These are phyloP conservation scores for Colletotrichum higginsianum DNA, from an alignment of 2,329 filamentous ascomycete genomes.

Conservation along the genomic window DNA sequence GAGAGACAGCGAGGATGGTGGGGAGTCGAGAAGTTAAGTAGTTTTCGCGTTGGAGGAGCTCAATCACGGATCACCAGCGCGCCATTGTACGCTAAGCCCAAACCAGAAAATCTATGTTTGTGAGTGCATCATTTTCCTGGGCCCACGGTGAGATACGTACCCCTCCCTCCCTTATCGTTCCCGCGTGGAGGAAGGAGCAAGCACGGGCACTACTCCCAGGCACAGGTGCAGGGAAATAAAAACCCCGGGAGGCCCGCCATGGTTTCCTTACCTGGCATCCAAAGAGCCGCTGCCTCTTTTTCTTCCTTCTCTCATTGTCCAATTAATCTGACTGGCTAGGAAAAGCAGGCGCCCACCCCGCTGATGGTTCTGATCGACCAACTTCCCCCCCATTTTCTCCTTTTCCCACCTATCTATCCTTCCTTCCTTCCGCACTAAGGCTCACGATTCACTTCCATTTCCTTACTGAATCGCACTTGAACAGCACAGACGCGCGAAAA, in stretches of 20 bases:
- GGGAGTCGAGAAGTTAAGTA: slow-evolving; percentile 69
- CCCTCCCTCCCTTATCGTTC: not conserved
- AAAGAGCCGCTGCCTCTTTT: not conserved
- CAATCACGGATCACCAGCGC: slow-evolving; percentile 66
- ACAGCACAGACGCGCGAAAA: too few relatives aligned
- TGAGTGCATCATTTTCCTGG: slow-evolving; percentile 40
- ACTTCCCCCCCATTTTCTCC: too few relatives aligned
- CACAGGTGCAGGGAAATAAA: slow-evolving; percentile 32
- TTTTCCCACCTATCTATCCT: not conserved
- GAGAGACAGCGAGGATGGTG: slow-evolving; percentile 55
- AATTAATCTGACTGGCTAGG: slow-evolving; percentile 15
- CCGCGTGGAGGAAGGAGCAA: slow-evolving; percentile 17
- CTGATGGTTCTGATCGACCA: too few relatives aligned
- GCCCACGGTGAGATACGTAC: slow-evolving; percentile 31
- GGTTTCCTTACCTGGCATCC: too few relatives aligned
- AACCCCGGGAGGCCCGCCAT: slow-evolving; percentile 20
- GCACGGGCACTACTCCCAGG: slow-evolving; percentile 1
- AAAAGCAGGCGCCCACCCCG: not conserved
- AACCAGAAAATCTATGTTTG: slow-evolving; percentile 43
- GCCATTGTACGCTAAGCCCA: slow-evolving; percentile 49
- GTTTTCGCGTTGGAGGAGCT: slow-evolving; percentile 62
- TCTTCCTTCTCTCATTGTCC: not conserved
- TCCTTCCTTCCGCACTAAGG: not conserved
- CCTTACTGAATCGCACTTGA: too few relatives aligned
- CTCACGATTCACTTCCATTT: not conserved